Base-by-base conservation (phyloP, 768 basidiomycete genomes). In the Leucocoprinus leucothites region DNA sequence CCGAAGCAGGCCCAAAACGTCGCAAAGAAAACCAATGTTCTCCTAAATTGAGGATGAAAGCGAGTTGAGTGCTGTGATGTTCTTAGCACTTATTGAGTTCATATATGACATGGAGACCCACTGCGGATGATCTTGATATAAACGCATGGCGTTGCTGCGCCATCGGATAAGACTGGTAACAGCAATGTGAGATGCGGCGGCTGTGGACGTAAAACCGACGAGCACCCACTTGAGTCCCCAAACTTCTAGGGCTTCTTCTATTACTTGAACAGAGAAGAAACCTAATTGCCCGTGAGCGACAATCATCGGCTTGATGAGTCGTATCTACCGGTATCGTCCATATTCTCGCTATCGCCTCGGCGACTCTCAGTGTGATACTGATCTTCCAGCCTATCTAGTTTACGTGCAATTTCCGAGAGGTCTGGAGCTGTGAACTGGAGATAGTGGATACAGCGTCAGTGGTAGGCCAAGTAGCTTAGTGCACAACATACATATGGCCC, bases 21-120 rank as follows among this genome's bases (percentile, higher is more conserved):
- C 91, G 84, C 28, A 93, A 74, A 8, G 92, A 87, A 65, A 90
- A 91, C 94, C 94, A 97, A 63, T 96, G 94, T 51, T 90, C 85
- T 45, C 87, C 75, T 43, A 87, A 79, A 65, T 97, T 92, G 31
- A 97, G 79, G 54, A 97, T 86, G 65, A 94, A 97, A 2, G 85
- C 94, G 28, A 89, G 79, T 67, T 96, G 91, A 6, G 80, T 76
- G 63, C 94, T 95, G 56, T 19, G 16, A 25, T 52, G 19, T 11
- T 51, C 34, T 46, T 7, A 48, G 35, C 16, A 25, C 19, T 24
- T 34, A 13, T 24, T 7, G 13, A 18, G 40, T 18, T 19, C 13
- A 21, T 21, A 24, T 43, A 45, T 11, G 51, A 5, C 11, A 35
- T 25, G 14, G 34, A 18, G n/a, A 67, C 76, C 60, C 70, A 94